Conservation (phyloP, 495 filamentous ascomycete species). For the Hyaloscypha hepaticicola region DNA sequence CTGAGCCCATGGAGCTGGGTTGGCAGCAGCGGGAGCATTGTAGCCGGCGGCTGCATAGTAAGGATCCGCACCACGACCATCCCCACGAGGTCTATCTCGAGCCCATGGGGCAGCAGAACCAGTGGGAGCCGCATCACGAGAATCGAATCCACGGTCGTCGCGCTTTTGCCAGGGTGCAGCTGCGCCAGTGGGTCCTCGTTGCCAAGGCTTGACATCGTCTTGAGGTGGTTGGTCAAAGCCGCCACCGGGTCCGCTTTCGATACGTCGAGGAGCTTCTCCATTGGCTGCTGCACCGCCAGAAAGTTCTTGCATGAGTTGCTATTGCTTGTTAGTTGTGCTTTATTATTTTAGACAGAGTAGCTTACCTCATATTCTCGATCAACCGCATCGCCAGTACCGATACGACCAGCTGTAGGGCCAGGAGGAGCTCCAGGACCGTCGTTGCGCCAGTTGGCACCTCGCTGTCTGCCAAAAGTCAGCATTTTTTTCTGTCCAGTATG, state of each 20-base stretch:
- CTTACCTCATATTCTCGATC: slow-evolving; percentile 93
- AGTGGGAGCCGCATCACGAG: slow-evolving; percentile 30
- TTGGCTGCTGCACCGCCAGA: slow-evolving; percentile 68
- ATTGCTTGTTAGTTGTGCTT: slow-evolving; percentile 37
- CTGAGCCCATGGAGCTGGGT: slow-evolving; percentile 71
- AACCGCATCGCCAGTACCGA: slow-evolving; percentile 77
- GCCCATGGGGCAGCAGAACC: slow-evolving; percentile 51
- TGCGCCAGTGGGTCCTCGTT: slow-evolving; percentile 82
- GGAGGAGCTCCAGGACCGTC: slow-evolving; percentile 50
- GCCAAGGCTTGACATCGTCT: slow-evolving; percentile 78
- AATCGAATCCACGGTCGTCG: slow-evolving; percentile 37
- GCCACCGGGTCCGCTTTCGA: slow-evolving; percentile 76
- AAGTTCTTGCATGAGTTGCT: slow-evolving; percentile 98
- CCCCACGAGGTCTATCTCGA: slow-evolving; percentile 56
- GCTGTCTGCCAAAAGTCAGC: slow-evolving; percentile 53
- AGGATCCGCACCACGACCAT: slow-evolving; percentile 38
- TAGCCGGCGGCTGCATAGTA: slow-evolving; percentile 49
- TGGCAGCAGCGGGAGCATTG: slow-evolving; percentile 40
- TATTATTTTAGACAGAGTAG: neutral
- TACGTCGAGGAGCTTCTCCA: slow-evolving; percentile 69
- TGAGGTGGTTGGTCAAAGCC: slow-evolving; percentile 45
- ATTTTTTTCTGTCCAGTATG: neutral
- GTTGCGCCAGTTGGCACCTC: slow-evolving; percentile 90
- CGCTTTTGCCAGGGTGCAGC: slow-evolving; percentile 72
- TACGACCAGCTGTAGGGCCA: slow-evolving; percentile 58